Evolutionary conservation across 352 stramenopile genomes (phyloP).

Genomic region (Elongisporangium anandrum): DNA sequence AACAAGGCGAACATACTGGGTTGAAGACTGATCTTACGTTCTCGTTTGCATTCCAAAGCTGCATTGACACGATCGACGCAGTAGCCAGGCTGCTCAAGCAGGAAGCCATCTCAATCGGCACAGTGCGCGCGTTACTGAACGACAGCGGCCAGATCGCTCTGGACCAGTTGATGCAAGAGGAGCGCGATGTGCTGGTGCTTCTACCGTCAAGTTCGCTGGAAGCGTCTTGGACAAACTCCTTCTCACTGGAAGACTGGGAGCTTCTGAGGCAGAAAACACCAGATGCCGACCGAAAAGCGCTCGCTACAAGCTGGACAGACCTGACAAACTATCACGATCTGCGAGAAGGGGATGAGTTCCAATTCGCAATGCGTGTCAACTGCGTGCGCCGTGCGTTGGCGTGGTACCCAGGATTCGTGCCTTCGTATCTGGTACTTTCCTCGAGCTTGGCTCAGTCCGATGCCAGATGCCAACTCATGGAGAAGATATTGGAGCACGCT

Average conservation of each 20-base stretch:
- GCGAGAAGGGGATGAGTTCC: conserved; percentile 6
- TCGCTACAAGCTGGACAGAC: conserved; percentile 15
- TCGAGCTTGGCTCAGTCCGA: conserved; percentile 8
- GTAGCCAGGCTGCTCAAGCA: neutral
- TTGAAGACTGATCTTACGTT: neutral
- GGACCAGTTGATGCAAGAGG: conserved; percentile 8
- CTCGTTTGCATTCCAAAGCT: neutral
- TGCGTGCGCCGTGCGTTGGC: conserved; percentile 20
- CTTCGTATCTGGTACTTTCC: conserved; percentile 16
- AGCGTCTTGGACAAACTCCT: conserved; percentile 11
- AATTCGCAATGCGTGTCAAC: conserved; percentile 10
- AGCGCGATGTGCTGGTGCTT: conserved; percentile 8
- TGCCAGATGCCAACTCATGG: conserved; percentile 20
- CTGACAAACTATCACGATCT: conserved; percentile 10
- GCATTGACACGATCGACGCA: neutral
- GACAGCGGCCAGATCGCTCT: neutral
- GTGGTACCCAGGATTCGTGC: conserved; percentile 18
- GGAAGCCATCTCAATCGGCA: neutral
- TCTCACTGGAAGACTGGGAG: conserved; percentile 14
- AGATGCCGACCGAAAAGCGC: conserved; percentile 1
- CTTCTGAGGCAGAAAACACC: conserved; percentile 8
- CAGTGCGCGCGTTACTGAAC: neutral
- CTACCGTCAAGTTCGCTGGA: neutral
- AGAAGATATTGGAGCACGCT: conserved; percentile 17
- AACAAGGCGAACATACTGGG: neutral